Evolutionary conservation across 2,329 filamentous ascomycete species (phyloP).

Genomic region (Colletotrichum limetticola): DNA sequence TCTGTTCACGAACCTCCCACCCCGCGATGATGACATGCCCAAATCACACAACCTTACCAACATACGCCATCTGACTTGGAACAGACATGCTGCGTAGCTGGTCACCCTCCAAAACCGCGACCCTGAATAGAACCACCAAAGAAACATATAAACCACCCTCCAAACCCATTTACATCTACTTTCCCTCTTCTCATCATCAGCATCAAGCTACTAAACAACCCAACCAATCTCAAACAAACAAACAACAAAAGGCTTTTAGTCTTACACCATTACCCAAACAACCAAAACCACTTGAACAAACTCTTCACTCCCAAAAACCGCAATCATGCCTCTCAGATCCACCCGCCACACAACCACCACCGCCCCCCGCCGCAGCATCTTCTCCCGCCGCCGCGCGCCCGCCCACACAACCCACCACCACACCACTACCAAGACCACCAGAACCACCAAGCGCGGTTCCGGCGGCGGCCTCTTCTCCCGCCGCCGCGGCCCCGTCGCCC

Average conservation of each 20-base stretch:
- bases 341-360: slow-evolving; percentile 37
- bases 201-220: slow-evolving; percentile 25
- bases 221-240: slow-evolving; percentile 6
- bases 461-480: slow-evolving; percentile 52
- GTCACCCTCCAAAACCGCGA: neutral
- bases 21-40: slow-evolving; percentile 30
- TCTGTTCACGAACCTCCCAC: neutral
- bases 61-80: neutral
- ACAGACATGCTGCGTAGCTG: neutral
- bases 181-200: neutral
- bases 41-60: neutral
- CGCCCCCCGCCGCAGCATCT: slow-evolving; percentile 34
- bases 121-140: neutral
- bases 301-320: neutral
- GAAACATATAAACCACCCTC: slow-evolving; percentile 32
- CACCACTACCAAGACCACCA: slow-evolving; percentile 28
- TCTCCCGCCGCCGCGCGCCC: slow-evolving; percentile 40
- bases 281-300: slow-evolving; percentile 1
- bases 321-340: slow-evolving; percentile 47
- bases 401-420: slow-evolving; percentile 38
- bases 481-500: slow-evolving; percentile 40
- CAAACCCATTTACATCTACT: neutral
- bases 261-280: slow-evolving; percentile 2
- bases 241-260: slow-evolving; percentile 7
- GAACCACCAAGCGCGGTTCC: slow-evolving; percentile 48